A percentile compares a stretch with the other conserved stretches of the same genome.
phyloP scores from a whole-genome alignment of 495 filamentous ascomycete species.

The Wilcoxina mikolae region DNA sequence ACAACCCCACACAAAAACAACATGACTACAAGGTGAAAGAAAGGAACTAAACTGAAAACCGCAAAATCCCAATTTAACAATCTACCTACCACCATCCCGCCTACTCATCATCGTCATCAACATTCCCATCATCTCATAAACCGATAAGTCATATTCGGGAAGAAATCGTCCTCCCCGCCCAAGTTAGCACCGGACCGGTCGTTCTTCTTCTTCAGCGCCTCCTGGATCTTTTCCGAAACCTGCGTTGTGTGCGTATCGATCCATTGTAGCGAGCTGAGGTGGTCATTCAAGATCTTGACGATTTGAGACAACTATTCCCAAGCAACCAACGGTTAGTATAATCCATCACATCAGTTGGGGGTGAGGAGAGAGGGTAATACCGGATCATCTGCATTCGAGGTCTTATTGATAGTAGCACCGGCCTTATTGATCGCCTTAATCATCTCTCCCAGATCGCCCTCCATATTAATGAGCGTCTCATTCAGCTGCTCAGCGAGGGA shows the following conservation, averaged over 20 bases:
- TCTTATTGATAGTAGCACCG: constrained; percentile 68
- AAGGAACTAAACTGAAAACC: too few relatives aligned
- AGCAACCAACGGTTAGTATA: neutral
- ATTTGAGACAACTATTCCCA: constrained; percentile 65
- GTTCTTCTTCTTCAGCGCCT: constrained; percentile 24
- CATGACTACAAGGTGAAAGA: too few relatives aligned
- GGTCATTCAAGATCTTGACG: constrained; percentile 81
- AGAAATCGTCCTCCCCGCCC: constrained; percentile 57
- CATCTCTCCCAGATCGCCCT: constrained; percentile 80
- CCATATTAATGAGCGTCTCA: constrained; percentile 76
- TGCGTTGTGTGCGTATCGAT: constrained; percentile 47
- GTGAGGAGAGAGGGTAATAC: constrained; percentile 41
- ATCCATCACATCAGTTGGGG: constrained; percentile 2
- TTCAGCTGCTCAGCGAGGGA: constrained; percentile 81
- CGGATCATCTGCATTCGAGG: constrained; percentile 75
- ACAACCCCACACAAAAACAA: too few relatives aligned
- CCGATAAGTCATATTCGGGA: neutral
- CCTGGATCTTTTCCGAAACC: constrained; percentile 23
- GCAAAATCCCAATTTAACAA: too few relatives aligned
- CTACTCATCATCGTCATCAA: too few relatives aligned
- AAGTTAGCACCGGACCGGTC: constrained; percentile 49
- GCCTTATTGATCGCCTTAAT: constrained; percentile 94
- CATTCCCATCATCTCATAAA: neutral
- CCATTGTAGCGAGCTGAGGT: constrained; percentile 73
- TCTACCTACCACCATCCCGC: too few relatives aligned